These are phyloP conservation scores for Solanum medicagineum DNA, from an alignment of 257 asterid genomes.

Conservation along the genomic window DNA sequence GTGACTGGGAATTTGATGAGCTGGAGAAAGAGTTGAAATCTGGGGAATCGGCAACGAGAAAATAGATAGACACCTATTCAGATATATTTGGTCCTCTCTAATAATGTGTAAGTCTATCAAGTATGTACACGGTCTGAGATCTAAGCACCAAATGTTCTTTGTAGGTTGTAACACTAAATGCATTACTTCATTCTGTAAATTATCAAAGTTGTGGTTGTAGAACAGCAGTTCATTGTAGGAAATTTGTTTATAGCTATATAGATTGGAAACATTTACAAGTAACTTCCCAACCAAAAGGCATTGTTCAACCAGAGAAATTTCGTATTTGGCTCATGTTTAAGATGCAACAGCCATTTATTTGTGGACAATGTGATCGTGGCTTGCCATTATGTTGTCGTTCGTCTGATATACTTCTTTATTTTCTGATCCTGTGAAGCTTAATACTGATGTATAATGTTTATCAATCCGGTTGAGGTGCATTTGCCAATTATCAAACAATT, in stretches of 20 bases:
- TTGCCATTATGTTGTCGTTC: background rate
- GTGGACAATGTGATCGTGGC: background rate
- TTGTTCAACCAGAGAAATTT: background rate
- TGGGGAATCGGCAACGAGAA: constrained; percentile 26
- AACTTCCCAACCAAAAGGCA: background rate
- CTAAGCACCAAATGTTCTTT: constrained; percentile 8
- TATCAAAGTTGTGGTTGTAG: background rate
- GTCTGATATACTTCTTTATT: background rate
- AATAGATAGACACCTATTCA: constrained; percentile 11
- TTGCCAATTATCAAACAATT: background rate
- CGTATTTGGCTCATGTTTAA: background rate
- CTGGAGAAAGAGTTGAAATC: constrained; percentile 70
- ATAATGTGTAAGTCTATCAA: background rate
- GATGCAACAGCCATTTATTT: background rate
- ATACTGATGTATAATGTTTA: background rate
- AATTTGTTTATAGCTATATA: background rate
- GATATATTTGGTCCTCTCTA: constrained; percentile 2
- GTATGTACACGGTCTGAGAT: constrained; percentile 1
- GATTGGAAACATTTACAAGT: background rate
- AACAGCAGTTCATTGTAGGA: background rate
- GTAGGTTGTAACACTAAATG: background rate
- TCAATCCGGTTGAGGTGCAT: background rate
- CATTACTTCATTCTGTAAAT: constrained; percentile 17
- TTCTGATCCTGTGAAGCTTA: background rate
- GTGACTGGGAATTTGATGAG: constrained; percentile 95